phyloP scores from a whole-genome alignment of 345 rosid genomes.

The Gossypioides kirkii region DNA sequence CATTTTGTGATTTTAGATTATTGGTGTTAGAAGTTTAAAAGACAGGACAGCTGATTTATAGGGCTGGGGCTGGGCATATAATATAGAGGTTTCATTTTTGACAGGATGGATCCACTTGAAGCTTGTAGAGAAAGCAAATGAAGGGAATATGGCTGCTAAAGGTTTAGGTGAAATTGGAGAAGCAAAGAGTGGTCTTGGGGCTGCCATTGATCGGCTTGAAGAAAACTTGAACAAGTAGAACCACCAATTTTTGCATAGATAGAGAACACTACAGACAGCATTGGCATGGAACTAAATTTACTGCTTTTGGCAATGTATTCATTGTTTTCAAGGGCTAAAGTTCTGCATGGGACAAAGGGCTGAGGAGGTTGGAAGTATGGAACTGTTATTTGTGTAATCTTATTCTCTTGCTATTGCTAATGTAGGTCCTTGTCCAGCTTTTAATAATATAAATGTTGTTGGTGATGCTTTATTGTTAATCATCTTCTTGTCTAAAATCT shows the following conservation, averaged over 20 bases:
- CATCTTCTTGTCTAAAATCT: not conserved
- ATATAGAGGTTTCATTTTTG: not conserved
- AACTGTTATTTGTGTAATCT: not conserved
- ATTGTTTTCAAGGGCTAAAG: not conserved
- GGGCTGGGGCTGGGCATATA: not conserved
- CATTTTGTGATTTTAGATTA: not conserved
- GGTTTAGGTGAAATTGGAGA: slow-evolving; percentile 25
- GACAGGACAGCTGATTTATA: slow-evolving; percentile 50
- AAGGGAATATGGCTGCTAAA: slow-evolving; percentile 32
- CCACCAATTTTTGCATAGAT: not conserved
- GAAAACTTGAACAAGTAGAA: slow-evolving; percentile 46
- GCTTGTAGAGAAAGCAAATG: slow-evolving; percentile 79
- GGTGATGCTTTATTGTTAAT: not conserved
- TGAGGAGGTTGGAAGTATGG: not conserved
- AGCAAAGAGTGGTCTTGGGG: slow-evolving; percentile 62
- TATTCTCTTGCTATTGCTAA: not conserved
- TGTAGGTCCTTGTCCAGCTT: not conserved
- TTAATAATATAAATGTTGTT: not conserved
- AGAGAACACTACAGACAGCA: not conserved
- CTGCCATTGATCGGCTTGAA: slow-evolving; percentile 79
- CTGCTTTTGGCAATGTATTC: not conserved
- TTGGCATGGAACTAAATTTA: not conserved
- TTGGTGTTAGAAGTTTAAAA: not conserved
- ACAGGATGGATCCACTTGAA: slow-evolving; percentile 87
- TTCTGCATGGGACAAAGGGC: not conserved